phyloP scores from a whole-genome alignment of 1,139 yeast species.

The Taphrina wiesneri region DNA sequence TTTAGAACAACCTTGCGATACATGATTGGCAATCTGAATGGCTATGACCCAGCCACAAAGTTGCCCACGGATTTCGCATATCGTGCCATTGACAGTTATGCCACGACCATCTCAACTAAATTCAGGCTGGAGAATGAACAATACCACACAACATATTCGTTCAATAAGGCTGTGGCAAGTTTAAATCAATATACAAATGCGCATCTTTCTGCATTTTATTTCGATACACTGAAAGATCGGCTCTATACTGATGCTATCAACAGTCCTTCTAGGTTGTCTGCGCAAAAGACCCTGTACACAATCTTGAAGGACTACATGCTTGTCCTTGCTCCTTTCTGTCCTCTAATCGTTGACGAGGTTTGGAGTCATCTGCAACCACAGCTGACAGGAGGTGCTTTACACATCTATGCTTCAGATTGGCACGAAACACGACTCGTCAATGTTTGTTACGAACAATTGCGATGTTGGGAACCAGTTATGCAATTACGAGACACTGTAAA shows the following conservation, averaged over 20 bases:
- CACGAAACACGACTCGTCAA: slow-evolving; percentile 48
- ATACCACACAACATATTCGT: slow-evolving; percentile 61
- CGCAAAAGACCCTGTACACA: slow-evolving; percentile 65
- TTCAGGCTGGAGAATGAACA: slow-evolving; percentile 52
- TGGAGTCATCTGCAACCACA: slow-evolving; percentile 60
- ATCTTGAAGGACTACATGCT: slow-evolving; percentile 64
- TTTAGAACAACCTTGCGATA: slow-evolving; percentile 78
- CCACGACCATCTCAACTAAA: slow-evolving; percentile 58
- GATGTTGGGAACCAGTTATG: slow-evolving; percentile 44
- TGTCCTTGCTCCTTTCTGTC: slow-evolving; percentile 76
- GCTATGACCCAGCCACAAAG: slow-evolving; percentile 41
- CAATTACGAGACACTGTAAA: slow-evolving; percentile 49
- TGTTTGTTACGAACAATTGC: slow-evolving; percentile 43
- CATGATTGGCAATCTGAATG: slow-evolving; percentile 71
- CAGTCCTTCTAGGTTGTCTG: slow-evolving; percentile 59
- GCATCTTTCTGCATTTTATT: slow-evolving; percentile 77
- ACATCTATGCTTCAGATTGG: slow-evolving; percentile 46
- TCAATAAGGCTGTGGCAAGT: slow-evolving; percentile 56
- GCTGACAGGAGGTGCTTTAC: slow-evolving; percentile 41
- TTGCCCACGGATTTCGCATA: slow-evolving; percentile 13
- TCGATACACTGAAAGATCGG: slow-evolving; percentile 81
- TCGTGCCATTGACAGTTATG: slow-evolving; percentile 64
- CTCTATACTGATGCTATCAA: slow-evolving; percentile 65
- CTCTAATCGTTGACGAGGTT: slow-evolving; percentile 80
- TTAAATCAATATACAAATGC: slow-evolving; percentile 61